Percentiles rank a stretch among this genome's conserved stretches.
phyloP scores from a whole-genome alignment of 148 eudicot species.

The Polygonum maritimum region DNA sequence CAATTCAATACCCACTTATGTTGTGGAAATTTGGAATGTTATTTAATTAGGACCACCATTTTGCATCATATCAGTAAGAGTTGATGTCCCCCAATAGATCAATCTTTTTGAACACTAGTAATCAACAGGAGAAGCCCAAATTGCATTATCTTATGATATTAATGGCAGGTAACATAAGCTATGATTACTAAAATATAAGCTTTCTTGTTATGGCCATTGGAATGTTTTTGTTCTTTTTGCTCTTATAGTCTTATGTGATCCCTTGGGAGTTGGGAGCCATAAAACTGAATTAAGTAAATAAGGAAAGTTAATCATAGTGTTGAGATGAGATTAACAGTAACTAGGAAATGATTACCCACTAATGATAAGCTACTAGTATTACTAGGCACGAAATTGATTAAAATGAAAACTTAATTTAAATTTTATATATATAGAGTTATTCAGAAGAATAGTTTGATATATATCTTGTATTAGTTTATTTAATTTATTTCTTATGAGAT shows the following conservation, averaged over 20 bases:
- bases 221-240: neutral
- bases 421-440: too few relatives aligned
- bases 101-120: neutral
- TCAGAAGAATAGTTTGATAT: too few relatives aligned
- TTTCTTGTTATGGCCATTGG: neutral
- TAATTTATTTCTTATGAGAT: too few relatives aligned
- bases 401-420: too few relatives aligned
- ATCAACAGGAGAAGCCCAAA: neutral
- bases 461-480: too few relatives aligned
- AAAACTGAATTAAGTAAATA: neutral
- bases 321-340: neutral
- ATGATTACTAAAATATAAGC: neutral
- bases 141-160: neutral
- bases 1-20: neutral
- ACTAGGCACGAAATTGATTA: too few relatives aligned
- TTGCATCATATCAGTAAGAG: neutral
- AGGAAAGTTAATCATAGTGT: neutral
- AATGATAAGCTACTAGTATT: neutral
- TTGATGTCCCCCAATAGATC: constrained; percentile 2
- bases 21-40: neutral
- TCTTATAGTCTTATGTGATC: neutral
- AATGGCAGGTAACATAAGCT: neutral
- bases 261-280: neutral
- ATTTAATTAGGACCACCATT: neutral
- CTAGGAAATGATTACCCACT: neutral